Conservation (phyloP, 805 yeast species). For the Torulaspora franciscae region DNA sequence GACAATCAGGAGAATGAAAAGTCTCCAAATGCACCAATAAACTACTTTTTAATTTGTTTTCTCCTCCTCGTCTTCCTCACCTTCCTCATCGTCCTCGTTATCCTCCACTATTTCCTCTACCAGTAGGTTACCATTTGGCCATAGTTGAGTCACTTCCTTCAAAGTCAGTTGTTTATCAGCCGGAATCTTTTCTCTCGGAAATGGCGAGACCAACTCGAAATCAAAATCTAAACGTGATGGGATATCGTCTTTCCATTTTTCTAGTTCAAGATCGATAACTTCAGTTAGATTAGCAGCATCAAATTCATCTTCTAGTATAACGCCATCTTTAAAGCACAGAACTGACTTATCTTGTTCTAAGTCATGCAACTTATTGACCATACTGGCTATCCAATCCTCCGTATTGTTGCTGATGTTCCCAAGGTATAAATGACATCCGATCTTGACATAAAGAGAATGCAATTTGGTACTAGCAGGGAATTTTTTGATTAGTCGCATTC, state of each 20-base stretch:
- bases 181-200: constrained; percentile 53
- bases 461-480: constrained; percentile 20
- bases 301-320: constrained; percentile 9
- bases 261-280: constrained; percentile 17
- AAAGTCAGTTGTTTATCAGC: constrained; percentile 32
- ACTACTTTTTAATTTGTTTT: background rate
- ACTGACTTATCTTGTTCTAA: constrained; percentile 16
- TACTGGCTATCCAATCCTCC: constrained; percentile 54
- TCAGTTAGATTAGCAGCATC: constrained; percentile 9
- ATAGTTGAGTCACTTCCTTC: constrained; percentile 44
- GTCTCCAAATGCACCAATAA: no score
- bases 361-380: constrained; percentile 39
- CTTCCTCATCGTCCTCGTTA: constrained; percentile 25
- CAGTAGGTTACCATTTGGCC: constrained; percentile 67
- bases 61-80: constrained; percentile 3
- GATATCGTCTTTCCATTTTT: constrained; percentile 9
- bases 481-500: constrained; percentile 29
- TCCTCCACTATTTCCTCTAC: constrained; percentile 42
- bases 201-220: constrained; percentile 58
- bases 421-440: constrained; percentile 29
- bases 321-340: constrained; percentile 23
- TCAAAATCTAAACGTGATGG: constrained; percentile 28
- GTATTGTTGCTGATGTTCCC: constrained; percentile 60
- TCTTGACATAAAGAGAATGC: constrained; percentile 21
- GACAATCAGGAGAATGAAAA: no score